These are phyloP conservation scores for Zygosaccharomyces sapae DNA, from an alignment of 1,139 yeast species.

Conservation along the genomic window DNA sequence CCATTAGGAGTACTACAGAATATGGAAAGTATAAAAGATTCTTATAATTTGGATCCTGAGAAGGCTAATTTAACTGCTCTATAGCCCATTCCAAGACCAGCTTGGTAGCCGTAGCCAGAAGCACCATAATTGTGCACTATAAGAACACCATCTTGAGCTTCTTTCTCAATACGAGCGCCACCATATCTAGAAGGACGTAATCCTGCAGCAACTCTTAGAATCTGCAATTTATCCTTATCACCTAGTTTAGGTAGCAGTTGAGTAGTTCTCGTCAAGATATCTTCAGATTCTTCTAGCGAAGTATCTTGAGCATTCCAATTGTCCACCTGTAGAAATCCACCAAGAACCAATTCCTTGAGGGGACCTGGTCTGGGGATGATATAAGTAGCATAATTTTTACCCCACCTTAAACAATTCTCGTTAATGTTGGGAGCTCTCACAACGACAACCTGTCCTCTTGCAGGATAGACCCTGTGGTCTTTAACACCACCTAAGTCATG, in stretches of 20 bases:
- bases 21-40: not conserved
- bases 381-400: slow-evolving; percentile 53
- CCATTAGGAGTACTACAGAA: not conserved
- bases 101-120: slow-evolving; percentile 71
- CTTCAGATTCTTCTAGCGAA: slow-evolving; percentile 49
- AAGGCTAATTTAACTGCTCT: slow-evolving; percentile 39
- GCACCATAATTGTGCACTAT: slow-evolving; percentile 71
- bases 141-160: slow-evolving; percentile 35
- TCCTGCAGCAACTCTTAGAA: slow-evolving; percentile 61
- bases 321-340: slow-evolving; percentile 60
- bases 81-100: slow-evolving; percentile 62
- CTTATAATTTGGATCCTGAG: not conserved
- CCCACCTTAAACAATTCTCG: slow-evolving; percentile 50
- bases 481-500: slow-evolving; percentile 52
- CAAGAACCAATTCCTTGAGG: slow-evolving; percentile 57
- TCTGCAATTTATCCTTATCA: slow-evolving; percentile 42
- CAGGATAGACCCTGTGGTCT: slow-evolving; percentile 54
- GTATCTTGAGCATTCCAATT: slow-evolving; percentile 54
- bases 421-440: slow-evolving; percentile 54
- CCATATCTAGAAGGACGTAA: slow-evolving; percentile 67
- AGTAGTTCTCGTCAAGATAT: slow-evolving; percentile 55
- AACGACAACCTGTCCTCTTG: slow-evolving; percentile 67
- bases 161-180: slow-evolving; percentile 60
- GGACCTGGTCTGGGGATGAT: slow-evolving; percentile 66
- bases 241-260: slow-evolving; percentile 50